phyloP scores from a whole-genome alignment of 2,329 filamentous ascomycete species.

The Aspergillus texensis region DNA sequence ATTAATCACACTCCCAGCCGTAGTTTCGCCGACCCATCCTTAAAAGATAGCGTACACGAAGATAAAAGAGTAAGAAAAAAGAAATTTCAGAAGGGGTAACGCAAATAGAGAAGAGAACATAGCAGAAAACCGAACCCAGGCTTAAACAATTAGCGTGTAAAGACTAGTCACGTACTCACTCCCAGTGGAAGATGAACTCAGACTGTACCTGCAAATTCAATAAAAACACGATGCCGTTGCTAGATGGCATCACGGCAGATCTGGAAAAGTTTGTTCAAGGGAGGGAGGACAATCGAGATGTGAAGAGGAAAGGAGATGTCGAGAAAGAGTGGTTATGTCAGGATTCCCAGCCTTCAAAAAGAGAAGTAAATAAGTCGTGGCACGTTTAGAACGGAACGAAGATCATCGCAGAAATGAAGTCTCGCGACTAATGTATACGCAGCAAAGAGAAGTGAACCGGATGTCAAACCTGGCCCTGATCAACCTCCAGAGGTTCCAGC shows the following conservation, averaged over 20 bases:
- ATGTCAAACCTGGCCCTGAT: slow-evolving; percentile 30
- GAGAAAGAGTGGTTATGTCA: not conserved
- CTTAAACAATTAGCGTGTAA: slow-evolving; percentile 8
- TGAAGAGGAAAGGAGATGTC: not conserved
- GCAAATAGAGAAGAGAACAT: slow-evolving; percentile 22
- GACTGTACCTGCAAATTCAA: slow-evolving; percentile 13
- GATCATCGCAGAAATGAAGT: slow-evolving; percentile 12
- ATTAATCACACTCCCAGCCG: slow-evolving; percentile 33
- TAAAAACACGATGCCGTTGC: slow-evolving; percentile 2
- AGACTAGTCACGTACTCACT: slow-evolving; percentile 3
- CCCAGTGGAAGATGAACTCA: slow-evolving; percentile 5
- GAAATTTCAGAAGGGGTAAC: slow-evolving; percentile 17
- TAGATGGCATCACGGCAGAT: not conserved
- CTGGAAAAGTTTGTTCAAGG: not conserved
- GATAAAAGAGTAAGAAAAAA: slow-evolving; percentile 18
- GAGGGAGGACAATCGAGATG: not conserved
- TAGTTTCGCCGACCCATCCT: slow-evolving; percentile 35
- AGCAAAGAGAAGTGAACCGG: slow-evolving; percentile 3
- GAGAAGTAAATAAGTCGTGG: slow-evolving; percentile 29
- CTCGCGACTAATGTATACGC: not conserved
- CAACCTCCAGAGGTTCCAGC: slow-evolving; percentile 40
- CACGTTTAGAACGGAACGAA: slow-evolving; percentile 24
- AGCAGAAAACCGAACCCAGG: slow-evolving; percentile 19
- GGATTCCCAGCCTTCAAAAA: slow-evolving; percentile 8
- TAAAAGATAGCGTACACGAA: slow-evolving; percentile 30